Evolutionary conservation across 2,329 filamentous ascomycete species (phyloP).

Genomic region (Graphilbum sp.): DNA sequence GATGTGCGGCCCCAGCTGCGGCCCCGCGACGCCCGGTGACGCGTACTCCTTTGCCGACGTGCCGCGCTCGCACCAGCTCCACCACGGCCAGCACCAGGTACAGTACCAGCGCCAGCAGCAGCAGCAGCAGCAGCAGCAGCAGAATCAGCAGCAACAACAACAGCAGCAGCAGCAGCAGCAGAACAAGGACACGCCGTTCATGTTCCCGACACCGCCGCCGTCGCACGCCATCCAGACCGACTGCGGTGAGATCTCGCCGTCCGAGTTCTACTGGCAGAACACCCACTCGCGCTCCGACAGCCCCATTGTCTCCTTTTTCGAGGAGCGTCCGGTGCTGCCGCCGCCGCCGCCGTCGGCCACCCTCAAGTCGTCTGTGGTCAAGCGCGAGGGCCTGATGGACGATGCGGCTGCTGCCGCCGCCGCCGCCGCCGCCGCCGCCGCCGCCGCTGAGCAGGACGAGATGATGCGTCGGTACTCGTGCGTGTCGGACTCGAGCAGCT

Average conservation of each 20-base stretch:
- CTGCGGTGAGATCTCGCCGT: conserved; percentile 6
- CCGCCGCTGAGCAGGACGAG: background rate
- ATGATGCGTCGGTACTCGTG: conserved; percentile 1
- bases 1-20: conserved; percentile 4
- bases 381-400: conserved; percentile 1
- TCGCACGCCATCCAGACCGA: background rate
- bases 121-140: conserved; percentile 29
- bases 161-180: background rate
- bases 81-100: background rate
- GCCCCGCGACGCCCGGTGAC: conserved; percentile 5
- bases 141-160: background rate
- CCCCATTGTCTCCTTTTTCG: conserved; percentile 14
- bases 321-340: conserved; percentile 7
- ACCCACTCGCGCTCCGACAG: conserved; percentile 4
- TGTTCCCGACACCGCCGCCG: conserved; percentile 4
- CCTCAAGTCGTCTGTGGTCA: conserved; percentile 7
- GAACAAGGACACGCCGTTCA: background rate
- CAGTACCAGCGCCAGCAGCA: background rate
- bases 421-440: background rate
- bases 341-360: conserved; percentile 8
- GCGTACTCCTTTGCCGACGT: conserved; percentile 6
- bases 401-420: background rate
- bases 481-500: background rate
- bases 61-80: background rate
- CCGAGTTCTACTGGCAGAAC: conserved; percentile 7